Base-by-base conservation (phyloP, 2,329 filamentous ascomycete genomes). In the Aspergillus sp. region DNA sequence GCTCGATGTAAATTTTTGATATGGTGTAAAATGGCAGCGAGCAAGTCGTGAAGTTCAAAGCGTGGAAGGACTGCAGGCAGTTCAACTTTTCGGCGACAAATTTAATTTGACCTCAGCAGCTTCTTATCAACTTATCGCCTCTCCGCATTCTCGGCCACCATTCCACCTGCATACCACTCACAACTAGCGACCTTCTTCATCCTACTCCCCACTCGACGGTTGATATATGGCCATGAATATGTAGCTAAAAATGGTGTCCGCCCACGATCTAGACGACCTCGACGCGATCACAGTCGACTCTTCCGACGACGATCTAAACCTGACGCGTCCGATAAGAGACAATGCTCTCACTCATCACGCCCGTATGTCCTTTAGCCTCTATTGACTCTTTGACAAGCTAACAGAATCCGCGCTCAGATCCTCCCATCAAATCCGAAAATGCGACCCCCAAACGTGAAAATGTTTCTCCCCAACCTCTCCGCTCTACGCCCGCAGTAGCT, bases 241-340 rank as follows among this genome's bases (percentile, higher is more conserved):
- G 56, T 35, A 48, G 56, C 58, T 61, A 44, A 57, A 52, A 5
- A 72, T 72, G 70, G 64, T 56, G 33, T 61, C 58, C 40, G 56
- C 62, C 51, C 64, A 65, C 61, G 70, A 72, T 35, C 21, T 67
- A 23, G 59, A 64, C 39, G 46, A 64, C 23, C 61, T 63, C 1
- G 71, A 73, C 51, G 60, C 63, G 24, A 67, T 68, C 8, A 67
- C 62, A 1, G 63, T 70, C 43, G 68, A 70, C 52, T 69, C 68
- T 31, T 66, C 79, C 24, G 66, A 79, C 56, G 75, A 78, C 58
- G 79, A 79, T 41, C 68, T 81, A 44, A 77, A 81, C 37, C 73
- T 75, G 37, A 71, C 77, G 14, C 59, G 67, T 49, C 47, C 56
- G 33, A 51, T 51, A 54, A 53, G 40, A 43, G 21, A 65, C 61